Conservation (phyloP, 1,284 basidiomycete genomes). For the Boletus hoseneyae region DNA sequence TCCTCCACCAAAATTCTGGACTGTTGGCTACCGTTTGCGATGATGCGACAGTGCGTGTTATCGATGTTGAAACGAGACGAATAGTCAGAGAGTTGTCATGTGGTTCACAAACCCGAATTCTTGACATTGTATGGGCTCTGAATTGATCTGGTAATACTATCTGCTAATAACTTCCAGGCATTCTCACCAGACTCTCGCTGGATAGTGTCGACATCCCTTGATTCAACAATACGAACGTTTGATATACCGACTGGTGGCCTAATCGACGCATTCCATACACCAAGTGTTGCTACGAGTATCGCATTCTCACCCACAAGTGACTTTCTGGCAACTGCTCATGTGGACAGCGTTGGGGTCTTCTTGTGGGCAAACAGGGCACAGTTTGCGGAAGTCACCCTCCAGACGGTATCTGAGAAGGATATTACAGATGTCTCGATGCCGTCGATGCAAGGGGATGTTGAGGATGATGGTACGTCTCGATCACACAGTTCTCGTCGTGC, state of each 20-base stretch:
- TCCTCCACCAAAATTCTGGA: conserved; percentile 82
- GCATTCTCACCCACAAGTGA: conserved; percentile 94
- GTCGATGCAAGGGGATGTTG: conserved; percentile 78
- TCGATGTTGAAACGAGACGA: conserved; percentile 89
- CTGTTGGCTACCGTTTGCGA: conserved; percentile 85
- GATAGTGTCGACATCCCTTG: conserved; percentile 86
- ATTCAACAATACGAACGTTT: conserved; percentile 92
- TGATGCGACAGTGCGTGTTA: conserved; percentile 78
- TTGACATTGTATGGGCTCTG: conserved; percentile 68
- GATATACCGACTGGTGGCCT: conserved; percentile 92
- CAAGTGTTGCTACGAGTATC: conserved; percentile 88
- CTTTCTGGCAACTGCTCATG: conserved; percentile 93
- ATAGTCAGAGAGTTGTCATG: conserved; percentile 80
- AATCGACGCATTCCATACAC: conserved; percentile 89
- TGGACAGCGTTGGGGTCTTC: conserved; percentile 91
- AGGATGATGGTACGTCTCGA: conserved; percentile 58
- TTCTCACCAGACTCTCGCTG: conserved; percentile 95
- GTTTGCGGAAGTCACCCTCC: conserved; percentile 83
- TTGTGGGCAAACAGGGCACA: conserved; percentile 98
- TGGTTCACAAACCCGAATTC: conserved; percentile 75
- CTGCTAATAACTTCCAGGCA: conserved; percentile 45
- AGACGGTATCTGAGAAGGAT: conserved; percentile 76
- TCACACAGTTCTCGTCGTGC: neutral
- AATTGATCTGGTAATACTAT: neutral
- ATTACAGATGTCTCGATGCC: conserved; percentile 72